These are phyloP conservation scores for Colletotrichum acutatum DNA, from an alignment of 2,329 filamentous ascomycete species.

Conservation along the genomic window DNA sequence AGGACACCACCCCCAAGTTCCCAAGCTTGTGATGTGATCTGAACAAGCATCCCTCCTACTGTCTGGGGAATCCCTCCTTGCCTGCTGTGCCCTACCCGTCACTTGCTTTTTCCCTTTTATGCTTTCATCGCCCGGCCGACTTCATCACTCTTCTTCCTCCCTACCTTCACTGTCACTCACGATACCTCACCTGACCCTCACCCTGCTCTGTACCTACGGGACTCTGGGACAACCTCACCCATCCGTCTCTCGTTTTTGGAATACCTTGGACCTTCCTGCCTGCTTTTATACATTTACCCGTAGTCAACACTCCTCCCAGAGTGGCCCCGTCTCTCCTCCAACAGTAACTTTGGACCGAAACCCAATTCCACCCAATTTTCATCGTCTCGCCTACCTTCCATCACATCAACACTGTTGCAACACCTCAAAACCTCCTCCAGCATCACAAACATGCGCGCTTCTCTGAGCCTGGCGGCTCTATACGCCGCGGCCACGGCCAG, in stretches of 20 bases:
- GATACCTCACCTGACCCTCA: not conserved
- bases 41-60: slow-evolving; percentile 5
- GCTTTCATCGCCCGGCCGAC: not conserved
- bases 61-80: not conserved
- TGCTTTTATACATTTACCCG: not conserved
- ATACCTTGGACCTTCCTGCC: not conserved
- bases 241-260: slow-evolving; percentile 6
- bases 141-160: not conserved
- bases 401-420: not conserved
- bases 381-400: not conserved
- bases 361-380: no score
- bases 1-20: not conserved
- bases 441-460: slow-evolving; percentile 20
- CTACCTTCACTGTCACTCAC: not conserved
- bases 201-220: not conserved
- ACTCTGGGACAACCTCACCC: not conserved
- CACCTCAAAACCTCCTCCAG: not conserved
- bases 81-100: not conserved
- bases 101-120: not conserved
- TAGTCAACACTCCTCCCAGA: not conserved
- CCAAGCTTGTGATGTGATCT: not conserved
- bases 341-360: not conserved
- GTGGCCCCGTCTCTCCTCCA: not conserved
- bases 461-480: slow-evolving; percentile 37
- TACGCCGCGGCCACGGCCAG: slow-evolving; percentile 47